A percentile compares a stretch with the other conserved stretches of the same genome.
Conservation (phyloP, 2,329 filamentous ascomycete species). For the Neurospora crassa region DNA sequence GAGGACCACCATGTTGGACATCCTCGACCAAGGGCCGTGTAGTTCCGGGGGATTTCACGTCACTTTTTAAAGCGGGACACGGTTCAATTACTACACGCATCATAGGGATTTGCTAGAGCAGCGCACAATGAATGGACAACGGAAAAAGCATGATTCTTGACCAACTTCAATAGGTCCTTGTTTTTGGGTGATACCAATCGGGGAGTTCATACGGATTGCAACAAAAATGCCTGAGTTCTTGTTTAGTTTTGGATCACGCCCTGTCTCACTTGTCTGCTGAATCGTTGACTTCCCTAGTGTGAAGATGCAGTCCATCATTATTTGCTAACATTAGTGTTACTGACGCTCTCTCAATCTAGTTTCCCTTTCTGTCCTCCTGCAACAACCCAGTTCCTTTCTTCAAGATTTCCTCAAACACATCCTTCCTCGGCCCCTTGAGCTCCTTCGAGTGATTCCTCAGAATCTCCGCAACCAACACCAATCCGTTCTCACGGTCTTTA, state of each 20-base stretch:
- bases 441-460: slow-evolving; percentile 33
- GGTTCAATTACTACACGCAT: slow-evolving; percentile 20
- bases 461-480: slow-evolving; percentile 49
- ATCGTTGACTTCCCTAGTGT: not conserved
- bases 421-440: slow-evolving; percentile 29
- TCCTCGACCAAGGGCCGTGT: slow-evolving; percentile 16
- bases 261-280: not conserved
- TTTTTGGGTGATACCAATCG: not conserved
- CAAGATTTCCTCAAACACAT: slow-evolving; percentile 38
- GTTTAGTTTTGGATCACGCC: not conserved
- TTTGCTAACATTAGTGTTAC: not conserved
- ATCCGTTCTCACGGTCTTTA: slow-evolving; percentile 50
- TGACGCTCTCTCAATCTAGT: not conserved
- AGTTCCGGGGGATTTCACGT: slow-evolving; percentile 14
- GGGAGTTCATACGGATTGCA: not conserved
- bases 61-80: slow-evolving; percentile 13
- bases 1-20: slow-evolving; percentile 13
- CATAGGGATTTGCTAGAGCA: slow-evolving; percentile 23
- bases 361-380: slow-evolving; percentile 15
- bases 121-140: slow-evolving; percentile 21
- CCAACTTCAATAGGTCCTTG: slow-evolving; percentile 3
- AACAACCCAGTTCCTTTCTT: slow-evolving; percentile 39
- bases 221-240: not conserved
- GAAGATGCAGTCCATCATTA: not conserved
- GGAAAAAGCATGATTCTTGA: slow-evolving; percentile 21